Evolutionary conservation across 306 rosid genomes (phyloP).

Genomic region (Sechiopsis laciniata): DNA sequence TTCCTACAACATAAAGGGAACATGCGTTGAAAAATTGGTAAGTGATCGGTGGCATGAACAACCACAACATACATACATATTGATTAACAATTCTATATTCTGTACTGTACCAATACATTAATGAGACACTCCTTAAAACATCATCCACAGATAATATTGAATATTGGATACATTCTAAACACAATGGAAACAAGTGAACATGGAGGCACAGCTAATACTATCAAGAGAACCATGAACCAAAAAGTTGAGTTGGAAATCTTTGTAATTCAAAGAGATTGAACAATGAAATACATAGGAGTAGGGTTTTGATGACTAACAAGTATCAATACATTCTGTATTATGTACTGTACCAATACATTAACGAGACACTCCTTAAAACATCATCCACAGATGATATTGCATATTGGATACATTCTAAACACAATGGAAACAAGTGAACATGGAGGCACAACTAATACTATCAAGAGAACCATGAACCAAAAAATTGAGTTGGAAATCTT

Average conservation of each 20-base stretch:
- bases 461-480: conserved; percentile 9
- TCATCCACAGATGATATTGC: background rate
- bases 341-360: background rate
- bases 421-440: background rate
- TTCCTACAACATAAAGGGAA: conserved; percentile 51
- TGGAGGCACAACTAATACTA: background rate
- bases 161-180: no score
- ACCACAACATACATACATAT: background rate
- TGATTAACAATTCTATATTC: background rate
- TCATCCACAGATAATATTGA: background rate
- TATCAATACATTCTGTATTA: no score
- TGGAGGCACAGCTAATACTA: background rate
- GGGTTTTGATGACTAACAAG: no score
- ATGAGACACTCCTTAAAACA: background rate
- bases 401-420: no score
- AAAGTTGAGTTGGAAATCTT: background rate
- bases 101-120: background rate
- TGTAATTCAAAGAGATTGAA: no score
- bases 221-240: conserved; percentile 9
- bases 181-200: background rate
- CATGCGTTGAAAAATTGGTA: background rate
- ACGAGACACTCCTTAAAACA: background rate
- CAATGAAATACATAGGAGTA: no score
- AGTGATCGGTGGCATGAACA: background rate
- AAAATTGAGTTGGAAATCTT: background rate